Conservation (phyloP, 1,139 yeast species). For the Candida tropicalis region DNA sequence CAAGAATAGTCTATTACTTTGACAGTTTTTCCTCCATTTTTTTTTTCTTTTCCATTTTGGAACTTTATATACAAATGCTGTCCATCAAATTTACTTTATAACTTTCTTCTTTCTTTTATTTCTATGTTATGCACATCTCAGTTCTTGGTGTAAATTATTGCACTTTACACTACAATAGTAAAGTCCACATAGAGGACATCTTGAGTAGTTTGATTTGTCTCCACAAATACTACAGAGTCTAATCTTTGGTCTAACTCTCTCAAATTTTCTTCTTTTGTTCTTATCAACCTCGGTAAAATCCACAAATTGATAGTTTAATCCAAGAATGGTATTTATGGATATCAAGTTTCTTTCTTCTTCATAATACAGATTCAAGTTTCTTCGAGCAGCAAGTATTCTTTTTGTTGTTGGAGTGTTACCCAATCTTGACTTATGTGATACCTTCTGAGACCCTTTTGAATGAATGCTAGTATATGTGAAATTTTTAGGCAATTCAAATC, state of each 20-base stretch:
- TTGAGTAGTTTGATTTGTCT: conserved; percentile 36
- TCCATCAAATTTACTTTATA: background rate
- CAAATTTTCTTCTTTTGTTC: conserved; percentile 18
- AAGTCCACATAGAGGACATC: conserved; percentile 46
- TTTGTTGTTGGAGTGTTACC: conserved; percentile 52
- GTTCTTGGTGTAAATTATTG: conserved; percentile 44
- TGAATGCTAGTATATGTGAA: conserved; percentile 40
- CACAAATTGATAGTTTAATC: conserved; percentile 44
- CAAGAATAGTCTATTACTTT: no score
- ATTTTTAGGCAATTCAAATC: conserved; percentile 47
- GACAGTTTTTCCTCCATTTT: no score
- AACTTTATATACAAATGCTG: background rate
- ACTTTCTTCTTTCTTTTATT: background rate
- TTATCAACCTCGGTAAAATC: conserved; percentile 29
- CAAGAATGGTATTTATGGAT: conserved; percentile 44
- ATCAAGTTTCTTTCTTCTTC: conserved; percentile 51
- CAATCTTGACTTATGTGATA: conserved; percentile 30
- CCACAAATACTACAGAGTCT: conserved; percentile 51
- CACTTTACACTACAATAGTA: conserved; percentile 47
- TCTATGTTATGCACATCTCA: conserved; percentile 37
- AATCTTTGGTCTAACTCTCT: conserved; percentile 35
- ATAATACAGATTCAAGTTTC: conserved; percentile 49
- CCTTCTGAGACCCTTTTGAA: conserved; percentile 22
- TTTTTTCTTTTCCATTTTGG: background rate
- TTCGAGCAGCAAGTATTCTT: conserved; percentile 45